Base-by-base conservation (phyloP, 2,329 filamentous ascomycete genomes). In the Thelonectria rubi region DNA sequence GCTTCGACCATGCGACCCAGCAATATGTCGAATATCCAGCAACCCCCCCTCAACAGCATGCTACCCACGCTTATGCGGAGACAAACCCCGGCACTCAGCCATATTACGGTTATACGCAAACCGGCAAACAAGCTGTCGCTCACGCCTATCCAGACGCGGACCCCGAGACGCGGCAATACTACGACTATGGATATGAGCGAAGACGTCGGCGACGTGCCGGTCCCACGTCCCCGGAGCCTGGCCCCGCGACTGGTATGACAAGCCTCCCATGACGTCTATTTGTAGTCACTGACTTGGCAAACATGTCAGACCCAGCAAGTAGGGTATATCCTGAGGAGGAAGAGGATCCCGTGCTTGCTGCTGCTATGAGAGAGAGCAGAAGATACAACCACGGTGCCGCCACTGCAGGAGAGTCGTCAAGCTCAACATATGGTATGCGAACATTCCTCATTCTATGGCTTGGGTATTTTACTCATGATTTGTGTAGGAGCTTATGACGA, bases 361-460 rank as follows among this genome's bases (percentile, higher is more conserved):
- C 63, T 15, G 64, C 68, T 7, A 63, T 70, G 5, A 65, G 58
- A 3, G 60, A 55, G 3, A 72, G 66, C 43, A 60, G 46, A 42
- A 34, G 47, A n/a, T 71, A 71, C 60, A 64, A 65, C 20, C 24
- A 53, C 32, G 26, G 47, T 37, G 37, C 18, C 30, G 51, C 55
- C 8, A 30, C 30, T 17, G 20, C 51, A 6, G 62, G 62, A 17
- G 66, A 67, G 32, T 55, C 66, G 14, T 71, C 67, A 6, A 21
- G 55, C 10, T 17, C 63, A 6, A 63, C 69, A 18, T 71, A 71
- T 43, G 63, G 70, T 72, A 51, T 47, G 65, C 20, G 2, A 20
- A 43, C 17, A 32, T 5, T 3, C 17, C 8, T 4, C 7, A 49
- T 26, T 10, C 5, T 30, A 24, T 24, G 17, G 15, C 14, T 45